A percentile compares a stretch with the other conserved stretches of the same genome.
These are phyloP conservation scores for Patellifolia procumbens DNA, from an alignment of 179 eudicot genomes.

Conservation along the genomic window DNA sequence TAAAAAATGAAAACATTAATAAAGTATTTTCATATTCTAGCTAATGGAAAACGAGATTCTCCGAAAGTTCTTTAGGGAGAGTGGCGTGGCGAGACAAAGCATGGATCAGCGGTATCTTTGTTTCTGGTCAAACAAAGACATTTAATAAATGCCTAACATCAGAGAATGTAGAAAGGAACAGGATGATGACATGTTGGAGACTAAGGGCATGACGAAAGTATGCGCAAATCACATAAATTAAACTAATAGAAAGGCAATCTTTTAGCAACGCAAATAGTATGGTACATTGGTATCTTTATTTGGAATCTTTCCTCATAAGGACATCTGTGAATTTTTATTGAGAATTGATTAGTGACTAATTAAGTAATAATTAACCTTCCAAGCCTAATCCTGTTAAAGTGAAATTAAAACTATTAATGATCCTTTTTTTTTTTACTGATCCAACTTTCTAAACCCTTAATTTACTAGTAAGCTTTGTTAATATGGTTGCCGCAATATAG, in stretches of 20 bases:
- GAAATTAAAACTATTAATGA: too few relatives aligned
- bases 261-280: not conserved
- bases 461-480: too few relatives aligned
- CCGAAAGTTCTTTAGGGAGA: not conserved
- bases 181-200: constrained; percentile 21
- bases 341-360: not conserved
- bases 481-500: too few relatives aligned
- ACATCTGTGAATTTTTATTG: constrained; percentile 14
- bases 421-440: too few relatives aligned
- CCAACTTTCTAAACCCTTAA: too few relatives aligned
- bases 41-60: not conserved
- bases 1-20: too few relatives aligned
- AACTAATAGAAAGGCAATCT: constrained; percentile 19
- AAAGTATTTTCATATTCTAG: too few relatives aligned
- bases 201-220: not conserved
- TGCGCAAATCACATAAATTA: constrained; percentile 1
- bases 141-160: not conserved
- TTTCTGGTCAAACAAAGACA: constrained; percentile 4
- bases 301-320: constrained; percentile 11
- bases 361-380: too few relatives aligned
- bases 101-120: constrained; percentile 9
- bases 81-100: constrained; percentile 9
- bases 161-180: constrained; percentile 8
- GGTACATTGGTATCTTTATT: not conserved
- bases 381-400: too few relatives aligned